phyloP scores from a whole-genome alignment of 805 yeast species.

The Monosporozyma yasuniensis region DNA sequence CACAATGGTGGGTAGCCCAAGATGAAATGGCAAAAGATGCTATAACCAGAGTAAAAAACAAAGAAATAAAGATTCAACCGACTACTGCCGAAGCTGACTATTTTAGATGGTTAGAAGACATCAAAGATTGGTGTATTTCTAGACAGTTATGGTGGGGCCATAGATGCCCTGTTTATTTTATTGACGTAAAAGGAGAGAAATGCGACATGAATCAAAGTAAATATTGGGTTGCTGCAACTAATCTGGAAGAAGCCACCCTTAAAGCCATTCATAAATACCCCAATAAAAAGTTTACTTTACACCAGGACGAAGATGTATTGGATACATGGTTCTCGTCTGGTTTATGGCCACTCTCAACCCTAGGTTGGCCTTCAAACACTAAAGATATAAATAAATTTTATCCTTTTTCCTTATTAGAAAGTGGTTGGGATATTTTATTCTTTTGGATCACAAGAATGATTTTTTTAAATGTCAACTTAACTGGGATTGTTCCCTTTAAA shows the following conservation, averaged over 20 bases:
- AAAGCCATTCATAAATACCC: slow-evolving; percentile 72
- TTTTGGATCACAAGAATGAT: slow-evolving; percentile 99
- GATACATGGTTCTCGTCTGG: slow-evolving; percentile 99
- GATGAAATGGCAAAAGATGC: slow-evolving; percentile 80
- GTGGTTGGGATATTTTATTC: slow-evolving; percentile 98
- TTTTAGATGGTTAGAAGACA: slow-evolving; percentile 87
- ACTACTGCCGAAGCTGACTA: slow-evolving; percentile 83
- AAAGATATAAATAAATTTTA: slow-evolving; percentile 64
- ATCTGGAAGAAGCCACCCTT: slow-evolving; percentile 65
- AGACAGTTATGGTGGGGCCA: slow-evolving; percentile 95
- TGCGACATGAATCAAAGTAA: slow-evolving; percentile 34
- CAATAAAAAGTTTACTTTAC: slow-evolving; percentile 54
- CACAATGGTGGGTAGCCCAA: slow-evolving; percentile 98
- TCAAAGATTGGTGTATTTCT: slow-evolving; percentile 98
- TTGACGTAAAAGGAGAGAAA: slow-evolving; percentile 60
- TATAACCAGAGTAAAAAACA: slow-evolving; percentile 69
- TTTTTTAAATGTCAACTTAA: slow-evolving; percentile 75
- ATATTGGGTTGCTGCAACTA: slow-evolving; percentile 87
- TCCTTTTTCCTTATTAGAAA: slow-evolving; percentile 89
- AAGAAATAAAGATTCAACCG: slow-evolving; percentile 72
- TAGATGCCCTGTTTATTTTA: slow-evolving; percentile 91
- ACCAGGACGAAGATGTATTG: slow-evolving; percentile 93
- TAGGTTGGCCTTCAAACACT: slow-evolving; percentile 86
- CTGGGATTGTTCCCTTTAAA: slow-evolving; percentile 76
- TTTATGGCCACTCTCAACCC: slow-evolving; percentile 90